phyloP scores from a whole-genome alignment of 2,329 filamentous ascomycete genomes.

The Nemania sp. region DNA sequence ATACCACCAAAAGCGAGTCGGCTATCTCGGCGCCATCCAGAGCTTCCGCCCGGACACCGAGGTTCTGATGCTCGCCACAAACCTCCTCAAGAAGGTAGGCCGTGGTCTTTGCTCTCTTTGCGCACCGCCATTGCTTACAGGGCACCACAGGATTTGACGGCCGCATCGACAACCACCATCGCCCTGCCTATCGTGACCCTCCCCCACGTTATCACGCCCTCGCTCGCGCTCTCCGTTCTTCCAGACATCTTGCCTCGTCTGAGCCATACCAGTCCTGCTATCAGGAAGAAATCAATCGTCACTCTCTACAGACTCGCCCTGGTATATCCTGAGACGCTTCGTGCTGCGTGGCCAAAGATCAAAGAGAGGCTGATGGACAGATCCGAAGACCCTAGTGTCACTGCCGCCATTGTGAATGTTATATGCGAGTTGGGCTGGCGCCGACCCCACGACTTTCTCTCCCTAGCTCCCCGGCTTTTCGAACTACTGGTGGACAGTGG shows the following conservation, averaged over 20 bases:
- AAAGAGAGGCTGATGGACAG: conserved; percentile 92
- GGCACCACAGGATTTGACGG: conserved; percentile 66
- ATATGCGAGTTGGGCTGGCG: conserved; percentile 95
- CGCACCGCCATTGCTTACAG: not conserved
- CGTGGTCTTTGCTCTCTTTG: not conserved
- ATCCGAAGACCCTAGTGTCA: conserved; percentile 87
- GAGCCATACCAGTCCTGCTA: conserved; percentile 79
- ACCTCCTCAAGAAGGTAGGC: conserved; percentile 85
- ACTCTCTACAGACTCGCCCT: conserved; percentile 90
- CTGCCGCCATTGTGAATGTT: conserved; percentile 94
- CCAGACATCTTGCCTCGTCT: conserved; percentile 84
- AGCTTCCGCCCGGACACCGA: conserved; percentile 95
- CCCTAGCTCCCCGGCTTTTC: conserved; percentile 87
- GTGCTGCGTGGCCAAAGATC: conserved; percentile 95
- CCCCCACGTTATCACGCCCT: conserved; percentile 93
- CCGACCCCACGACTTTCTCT: conserved; percentile 88
- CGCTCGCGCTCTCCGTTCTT: conserved; percentile 85
- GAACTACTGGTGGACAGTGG: conserved; percentile 87
- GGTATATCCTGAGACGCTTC: conserved; percentile 93
- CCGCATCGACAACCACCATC: conserved; percentile 74
- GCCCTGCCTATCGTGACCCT: conserved; percentile 84
- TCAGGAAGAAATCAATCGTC: conserved; percentile 95
- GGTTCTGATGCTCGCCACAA: conserved; percentile 95
- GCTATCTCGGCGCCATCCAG: conserved; percentile 93
- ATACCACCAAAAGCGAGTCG: conserved; percentile 92